phyloP scores from a whole-genome alignment of 306 rosid genomes.

The cucumber (Cucumis sativus) region Cucumber_9930_V3 NC_026660.2:25012001-25012500 shows the following conservation, averaged over 20 bases:
- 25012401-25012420: background rate
- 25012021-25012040: background rate
- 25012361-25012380: background rate
- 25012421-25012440: background rate
- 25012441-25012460: background rate
- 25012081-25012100: background rate
- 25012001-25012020: background rate
- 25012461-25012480: background rate
- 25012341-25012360: background rate
- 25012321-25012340: background rate
- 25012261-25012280: background rate
- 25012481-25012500: no score
- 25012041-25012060: conserved; percentile 2
- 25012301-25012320: background rate
- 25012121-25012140: background rate
- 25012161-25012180: background rate
- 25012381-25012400: background rate
- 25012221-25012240: background rate
- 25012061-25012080: background rate
- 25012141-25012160: background rate
- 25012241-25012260: background rate
- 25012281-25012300: background rate
- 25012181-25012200: background rate
- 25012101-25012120: background rate
- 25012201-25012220: background rate